A percentile compares a stretch with the other conserved stretches of the same genome.
Evolutionary conservation across 495 filamentous ascomycete genomes (phyloP).

Genomic region (Eremomyces bilateralis): DNA sequence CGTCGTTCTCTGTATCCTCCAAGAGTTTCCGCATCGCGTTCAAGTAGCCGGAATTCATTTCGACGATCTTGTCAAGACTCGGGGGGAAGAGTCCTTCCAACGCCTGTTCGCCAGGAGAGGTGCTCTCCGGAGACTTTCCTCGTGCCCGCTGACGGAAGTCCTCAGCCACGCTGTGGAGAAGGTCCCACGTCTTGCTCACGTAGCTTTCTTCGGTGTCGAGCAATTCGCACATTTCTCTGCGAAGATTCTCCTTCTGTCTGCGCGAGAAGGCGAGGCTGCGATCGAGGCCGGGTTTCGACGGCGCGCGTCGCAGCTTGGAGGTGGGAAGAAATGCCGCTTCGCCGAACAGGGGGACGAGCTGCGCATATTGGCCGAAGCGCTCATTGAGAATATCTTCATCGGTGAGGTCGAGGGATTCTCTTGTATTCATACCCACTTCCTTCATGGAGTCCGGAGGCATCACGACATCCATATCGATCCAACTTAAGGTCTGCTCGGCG

Average conservation of each 20-base stretch:
- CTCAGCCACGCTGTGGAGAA: constrained; percentile 52
- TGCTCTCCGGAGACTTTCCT: constrained; percentile 32
- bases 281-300: constrained; percentile 61
- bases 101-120: constrained; percentile 49
- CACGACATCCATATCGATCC: constrained; percentile 75
- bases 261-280: constrained; percentile 49
- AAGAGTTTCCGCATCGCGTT: constrained; percentile 49
- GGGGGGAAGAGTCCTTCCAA: constrained; percentile 60
- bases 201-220: constrained; percentile 90
- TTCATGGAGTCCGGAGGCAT: constrained; percentile 52
- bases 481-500: constrained; percentile 53
- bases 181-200: constrained; percentile 59
- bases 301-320: constrained; percentile 62
- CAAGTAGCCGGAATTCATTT: constrained; percentile 60
- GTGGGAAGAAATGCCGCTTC: constrained; percentile 73
- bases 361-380: constrained; percentile 52
- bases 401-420: constrained; percentile 12
- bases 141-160: constrained; percentile 52
- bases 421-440: constrained; percentile 20
- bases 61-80: constrained; percentile 52
- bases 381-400: constrained; percentile 34
- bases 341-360: constrained; percentile 56
- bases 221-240: constrained; percentile 77
- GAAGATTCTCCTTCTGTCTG: constrained; percentile 61
- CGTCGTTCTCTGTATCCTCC: constrained; percentile 65